Percentiles rank a stretch among this genome's conserved stretches.
These are phyloP conservation scores for Marchantia paleacea DNA, from an alignment of 225 moss, liverwort and hornwort genomes.

Conservation along the genomic window DNA sequence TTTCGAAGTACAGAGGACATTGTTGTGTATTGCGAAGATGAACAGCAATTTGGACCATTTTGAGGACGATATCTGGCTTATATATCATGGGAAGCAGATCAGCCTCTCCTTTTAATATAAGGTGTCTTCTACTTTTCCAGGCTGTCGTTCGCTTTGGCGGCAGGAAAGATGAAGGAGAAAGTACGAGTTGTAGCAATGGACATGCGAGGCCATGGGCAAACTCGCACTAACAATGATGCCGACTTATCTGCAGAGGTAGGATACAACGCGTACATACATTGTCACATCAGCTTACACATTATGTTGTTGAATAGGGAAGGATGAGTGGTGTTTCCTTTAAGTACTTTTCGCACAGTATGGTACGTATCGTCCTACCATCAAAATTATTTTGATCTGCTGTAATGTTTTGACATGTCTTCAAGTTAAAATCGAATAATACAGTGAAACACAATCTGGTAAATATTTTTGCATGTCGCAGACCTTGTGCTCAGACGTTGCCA, in stretches of 20 bases:
- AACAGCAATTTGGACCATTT: too few relatives aligned
- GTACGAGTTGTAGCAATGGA: conserved; percentile 92
- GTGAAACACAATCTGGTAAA: neutral
- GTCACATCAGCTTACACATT: too few relatives aligned
- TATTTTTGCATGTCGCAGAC: conserved; percentile 39
- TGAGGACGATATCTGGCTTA: too few relatives aligned
- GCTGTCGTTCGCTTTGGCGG: conserved; percentile 86
- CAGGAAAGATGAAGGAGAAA: conserved; percentile 92
- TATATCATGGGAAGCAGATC: too few relatives aligned
- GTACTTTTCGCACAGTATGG: neutral
- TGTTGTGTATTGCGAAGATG: too few relatives aligned
- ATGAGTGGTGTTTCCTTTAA: too few relatives aligned
- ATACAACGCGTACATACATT: neutral
- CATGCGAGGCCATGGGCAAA: conserved; percentile 85
- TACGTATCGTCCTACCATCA: neutral
- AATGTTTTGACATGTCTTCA: neutral
- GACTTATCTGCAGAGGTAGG: conserved; percentile 88
- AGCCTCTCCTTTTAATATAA: too few relatives aligned
- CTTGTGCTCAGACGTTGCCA: conserved; percentile 73
- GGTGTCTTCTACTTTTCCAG: conserved; percentile 40
- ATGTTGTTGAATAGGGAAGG: too few relatives aligned
- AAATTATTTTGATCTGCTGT: neutral
- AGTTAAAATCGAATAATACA: too few relatives aligned
- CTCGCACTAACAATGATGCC: conserved; percentile 61
- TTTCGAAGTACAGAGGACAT: too few relatives aligned